Base-by-base conservation (phyloP, 208 protist genomes). In the Leptomonas seymouri region DNA sequence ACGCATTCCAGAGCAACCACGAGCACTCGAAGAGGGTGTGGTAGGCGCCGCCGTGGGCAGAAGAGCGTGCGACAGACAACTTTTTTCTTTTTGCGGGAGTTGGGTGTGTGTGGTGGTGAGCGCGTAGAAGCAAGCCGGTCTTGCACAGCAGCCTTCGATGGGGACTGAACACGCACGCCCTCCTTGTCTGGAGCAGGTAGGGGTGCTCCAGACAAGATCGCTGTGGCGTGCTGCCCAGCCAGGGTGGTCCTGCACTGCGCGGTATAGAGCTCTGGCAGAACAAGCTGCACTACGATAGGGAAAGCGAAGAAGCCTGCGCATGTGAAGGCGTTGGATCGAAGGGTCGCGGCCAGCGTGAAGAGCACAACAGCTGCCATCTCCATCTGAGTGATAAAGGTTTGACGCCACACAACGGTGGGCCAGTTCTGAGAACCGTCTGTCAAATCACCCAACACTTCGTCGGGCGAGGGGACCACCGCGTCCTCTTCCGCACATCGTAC, bases 311-410 rank as follows among this genome's bases (percentile, higher is more conserved):
- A 95, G 39, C 86, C 86, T 6, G 69, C 74, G 30, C 54, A 85
- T 27, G 88, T 59, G 30, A 87, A 79, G 0, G 67, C 89, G 65
- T 95, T 95, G 5, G 89, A 92, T 27, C 89, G 86, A 15, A 78
- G 67, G 27, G 67, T 80, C 27, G 76, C 76, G 11, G 86, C 83
- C 3, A 85, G 11, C 15, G 64, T 67, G 67, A 95, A 93, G 69
- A 75, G 74, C 7, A 81, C 5, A 57, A 88, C 71, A 11, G 89
- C 81, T 1, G 59, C 51, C 41, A 78, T 30, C 61, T 84, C 79
- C 27, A 42, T 11, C 0, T 30, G 8, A 2, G 56, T 73, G 14
- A 30, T 23, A 31, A 77, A 60, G 53, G 44, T 20, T 28, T 78
- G 71, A 50, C 25, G 6, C 71, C 74, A 80, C 66, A 31, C 36